Percentiles rank a stretch among this genome's conserved stretches.
These are phyloP conservation scores for Puccinia hordei DNA, from an alignment of 1,284 basidiomycete genomes.

Conservation along the genomic window DNA sequence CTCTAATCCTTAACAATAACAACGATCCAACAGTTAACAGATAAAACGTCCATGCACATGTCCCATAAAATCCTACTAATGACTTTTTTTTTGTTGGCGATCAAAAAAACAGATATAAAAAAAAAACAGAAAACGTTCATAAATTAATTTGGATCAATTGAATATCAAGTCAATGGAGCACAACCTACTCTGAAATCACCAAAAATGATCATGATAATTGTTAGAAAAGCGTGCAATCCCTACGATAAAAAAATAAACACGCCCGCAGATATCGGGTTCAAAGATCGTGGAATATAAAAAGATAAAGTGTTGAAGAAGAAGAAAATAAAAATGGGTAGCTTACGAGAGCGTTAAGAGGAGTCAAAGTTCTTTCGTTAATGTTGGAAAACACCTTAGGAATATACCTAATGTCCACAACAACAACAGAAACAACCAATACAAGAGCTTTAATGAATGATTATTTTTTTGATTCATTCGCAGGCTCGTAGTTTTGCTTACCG, in stretches of 20 bases:
- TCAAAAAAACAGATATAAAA: no score
- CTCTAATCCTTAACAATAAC: slow-evolving; percentile 82
- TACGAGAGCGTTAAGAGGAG: slow-evolving; percentile 78
- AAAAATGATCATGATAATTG: slow-evolving; percentile 74
- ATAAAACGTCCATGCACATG: slow-evolving; percentile 87
- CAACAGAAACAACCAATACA: background rate
- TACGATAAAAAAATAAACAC: background rate
- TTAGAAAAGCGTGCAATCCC: slow-evolving; percentile 72
- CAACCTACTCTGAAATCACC: slow-evolving; percentile 69
- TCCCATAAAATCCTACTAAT: slow-evolving; percentile 65
- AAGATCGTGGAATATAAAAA: background rate
- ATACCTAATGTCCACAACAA: slow-evolving; percentile 15
- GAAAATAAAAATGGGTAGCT: slow-evolving; percentile 38
- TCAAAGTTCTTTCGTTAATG: slow-evolving; percentile 72
- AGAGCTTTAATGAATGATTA: no score
- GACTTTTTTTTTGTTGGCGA: slow-evolving; percentile 14
- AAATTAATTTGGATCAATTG: no score
- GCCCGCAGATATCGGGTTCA: background rate
- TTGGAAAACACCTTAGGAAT: slow-evolving; percentile 74
- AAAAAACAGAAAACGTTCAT: no score
- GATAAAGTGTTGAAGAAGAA: background rate
- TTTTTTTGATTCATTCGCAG: no score
- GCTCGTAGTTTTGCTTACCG: slow-evolving; percentile 62
- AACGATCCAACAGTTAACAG: slow-evolving; percentile 86
- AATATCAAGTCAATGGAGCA: background rate